Percentiles rank a stretch among this genome's conserved stretches.
Conservation (phyloP, 345 rosid genomes). For the Balakata baccata region DNA sequence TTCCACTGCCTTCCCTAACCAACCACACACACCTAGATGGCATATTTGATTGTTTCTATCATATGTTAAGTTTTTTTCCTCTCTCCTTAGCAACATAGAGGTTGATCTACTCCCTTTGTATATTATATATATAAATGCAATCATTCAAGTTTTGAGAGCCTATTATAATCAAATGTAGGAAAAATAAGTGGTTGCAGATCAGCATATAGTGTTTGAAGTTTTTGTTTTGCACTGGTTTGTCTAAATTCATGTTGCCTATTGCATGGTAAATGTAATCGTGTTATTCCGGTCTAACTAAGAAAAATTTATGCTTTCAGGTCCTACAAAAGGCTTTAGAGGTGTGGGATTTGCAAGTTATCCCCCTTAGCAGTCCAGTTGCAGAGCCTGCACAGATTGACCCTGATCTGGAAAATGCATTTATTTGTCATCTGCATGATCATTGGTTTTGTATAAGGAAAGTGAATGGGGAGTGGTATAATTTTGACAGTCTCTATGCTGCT, state of each 20-base stretch:
- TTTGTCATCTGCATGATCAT: slow-evolving; percentile 93
- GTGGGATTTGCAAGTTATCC: slow-evolving; percentile 88
- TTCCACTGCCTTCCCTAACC: not conserved
- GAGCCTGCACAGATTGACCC: slow-evolving; percentile 92
- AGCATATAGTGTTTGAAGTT: not conserved
- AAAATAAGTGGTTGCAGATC: no score
- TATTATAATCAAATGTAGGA: not conserved
- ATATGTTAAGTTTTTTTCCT: not conserved
- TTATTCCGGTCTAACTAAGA: slow-evolving; percentile 5
- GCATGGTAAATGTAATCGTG: slow-evolving; percentile 2
- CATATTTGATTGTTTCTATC: not conserved
- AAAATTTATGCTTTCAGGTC: slow-evolving; percentile 47
- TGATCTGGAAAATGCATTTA: slow-evolving; percentile 76
- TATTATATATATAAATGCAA: not conserved
- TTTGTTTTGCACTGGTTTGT: not conserved
- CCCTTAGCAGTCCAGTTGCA: slow-evolving; percentile 80
- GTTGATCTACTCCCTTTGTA: not conserved
- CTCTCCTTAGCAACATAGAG: not conserved
- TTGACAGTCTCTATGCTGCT: slow-evolving; percentile 86
- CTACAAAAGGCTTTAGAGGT: slow-evolving; percentile 90
- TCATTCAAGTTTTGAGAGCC: not conserved
- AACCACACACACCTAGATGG: no score
- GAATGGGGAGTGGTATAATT: slow-evolving; percentile 89
- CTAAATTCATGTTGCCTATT: slow-evolving; percentile 8
- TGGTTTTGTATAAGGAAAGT: slow-evolving; percentile 94